Base-by-base conservation (phyloP, 306 rosid species). In the Lathyrus sativus region DNA sequence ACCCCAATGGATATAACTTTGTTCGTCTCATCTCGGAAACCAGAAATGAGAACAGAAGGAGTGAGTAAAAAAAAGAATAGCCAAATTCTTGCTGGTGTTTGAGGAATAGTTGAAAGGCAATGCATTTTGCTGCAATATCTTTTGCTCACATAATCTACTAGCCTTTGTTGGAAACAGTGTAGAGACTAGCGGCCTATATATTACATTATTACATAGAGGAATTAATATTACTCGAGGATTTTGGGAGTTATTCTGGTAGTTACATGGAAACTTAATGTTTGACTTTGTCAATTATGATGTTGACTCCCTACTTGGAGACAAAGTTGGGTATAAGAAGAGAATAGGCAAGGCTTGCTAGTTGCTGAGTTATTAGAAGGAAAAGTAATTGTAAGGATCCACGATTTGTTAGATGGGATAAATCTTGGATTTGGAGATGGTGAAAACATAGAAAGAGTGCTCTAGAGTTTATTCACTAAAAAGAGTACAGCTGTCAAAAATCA, bases 1-100 rank as follows among this genome's bases (percentile, higher is more conserved):
- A 65, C 80, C 31, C 85, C 87, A 29, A 83, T 29, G 0, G 71
- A 13, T 61, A 68, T 63, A 44, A 83, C 81, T 50, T 63, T 53
- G 10, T 14, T 58, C 5, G 61, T 35, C 17, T 65, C 72, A 39
- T 45, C 55, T 41, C 9, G 54, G 67, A 35, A 9, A 58, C 35
- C 68, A 14, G 2, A 22, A 11, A 46, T 49, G 51, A 65, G 56
- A 61, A 55, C 57, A 73, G n/a, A 65, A 3, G 68, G 41, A 51
- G 48, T 11, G 57, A 78, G 74, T 7, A 75, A 42, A 69, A 11
- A 11, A 53, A 65, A 76, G 17, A 68, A 24, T 33, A 70, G 22
- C 67, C 80, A 44, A 45, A 33, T 46, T 65, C 50, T 73, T 19
- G 53, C 46, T 29, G 54, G 41, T 42, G 31, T 44, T 59, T 49